A percentile compares a stretch with the other conserved stretches of the same genome.
Evolutionary conservation across 1,284 basidiomycete species (phyloP).

Genomic region (Veloboletus limbatus): DNA sequence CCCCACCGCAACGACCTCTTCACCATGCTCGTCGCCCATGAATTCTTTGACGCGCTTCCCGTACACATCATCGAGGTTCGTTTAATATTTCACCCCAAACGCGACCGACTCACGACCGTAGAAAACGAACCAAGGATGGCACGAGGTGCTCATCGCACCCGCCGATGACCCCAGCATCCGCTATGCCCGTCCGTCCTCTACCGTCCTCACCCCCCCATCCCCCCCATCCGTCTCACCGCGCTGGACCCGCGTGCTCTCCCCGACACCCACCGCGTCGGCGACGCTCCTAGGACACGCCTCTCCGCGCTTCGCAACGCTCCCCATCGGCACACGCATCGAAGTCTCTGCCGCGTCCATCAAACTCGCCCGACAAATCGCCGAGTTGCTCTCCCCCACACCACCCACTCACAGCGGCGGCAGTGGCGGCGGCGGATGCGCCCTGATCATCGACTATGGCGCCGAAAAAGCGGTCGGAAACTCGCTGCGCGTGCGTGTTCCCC

Average conservation of each 20-base stretch:
- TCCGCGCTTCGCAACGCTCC: constrained; percentile 62
- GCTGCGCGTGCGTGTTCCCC: constrained; percentile 76
- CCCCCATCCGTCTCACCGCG: constrained; percentile 30
- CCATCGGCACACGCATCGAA: constrained; percentile 72
- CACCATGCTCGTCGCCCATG: constrained; percentile 91
- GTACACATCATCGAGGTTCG: constrained; percentile 86
- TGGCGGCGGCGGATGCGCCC: constrained; percentile 62
- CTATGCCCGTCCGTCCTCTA: constrained; percentile 24
- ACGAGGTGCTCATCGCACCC: constrained; percentile 79
- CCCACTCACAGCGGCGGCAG: neutral
- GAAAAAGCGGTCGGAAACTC: constrained; percentile 71
- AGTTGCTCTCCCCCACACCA: constrained; percentile 39
- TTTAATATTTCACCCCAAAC: neutral
- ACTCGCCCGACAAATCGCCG: constrained; percentile 63
- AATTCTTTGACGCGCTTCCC: constrained; percentile 97
- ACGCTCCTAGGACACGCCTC: constrained; percentile 69
- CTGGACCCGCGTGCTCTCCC: constrained; percentile 69
- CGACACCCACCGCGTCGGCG: constrained; percentile 61
- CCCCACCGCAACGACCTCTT: constrained; percentile 54
- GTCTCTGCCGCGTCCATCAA: constrained; percentile 72
- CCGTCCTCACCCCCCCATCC: constrained; percentile 1
- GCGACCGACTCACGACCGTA: constrained; percentile 26
- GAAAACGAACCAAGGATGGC: constrained; percentile 81
- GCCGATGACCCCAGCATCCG: constrained; percentile 31
- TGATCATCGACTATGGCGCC: constrained; percentile 91